Base-by-base conservation (phyloP, 2,329 filamentous ascomycete genomes). In the Cladophialophora bantiana region DNA sequence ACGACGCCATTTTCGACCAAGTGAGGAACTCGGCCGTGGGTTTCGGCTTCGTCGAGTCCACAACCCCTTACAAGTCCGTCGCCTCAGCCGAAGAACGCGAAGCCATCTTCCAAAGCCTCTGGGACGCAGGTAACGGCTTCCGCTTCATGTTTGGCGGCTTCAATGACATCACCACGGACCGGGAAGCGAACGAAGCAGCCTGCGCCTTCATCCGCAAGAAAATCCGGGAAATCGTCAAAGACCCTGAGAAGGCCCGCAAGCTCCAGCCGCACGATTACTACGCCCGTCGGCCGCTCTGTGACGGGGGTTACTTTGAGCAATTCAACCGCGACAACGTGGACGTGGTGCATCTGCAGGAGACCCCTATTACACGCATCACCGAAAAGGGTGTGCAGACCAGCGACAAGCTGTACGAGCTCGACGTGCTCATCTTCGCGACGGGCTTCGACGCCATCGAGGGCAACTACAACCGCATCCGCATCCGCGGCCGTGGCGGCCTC, bases 131-230 rank as follows among this genome's bases (percentile, higher is more conserved):
- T 1, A 67, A 64, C 56, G 86, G 86, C 0, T 88, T 88, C 73
- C 73, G 77, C 0, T 84, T 80, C 73, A 85, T 84, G 83, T 75
- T 86, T 0, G 77, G 65, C 26, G 65, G 65, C 48, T 89, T 86
- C 77, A 81, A 80, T 45, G 86, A 89, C 65, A 77, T 80, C 20
- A 66, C 86, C 4, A 62, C 5, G 73, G 74, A 79, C 45, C 53
- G 74, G 0, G 78, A 83, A 12, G 83, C 83, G 0, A 89, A 89
- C 70, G 74, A 79, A 20, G 79, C 81, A 59, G 78, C 81, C 0
- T 88, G 87, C 71, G 77, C 82, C 3, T 87, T 87, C 73, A 88
- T 86, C 83, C 79, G 78, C 1, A 79, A 81, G 69, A 86, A 86
- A 74, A 82, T 81, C 0, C 79, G 83, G 0, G 77, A 76, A 5